Evolutionary conservation across 169 alveolate species (phyloP), one percentile per base, ranked within the genome.

Genomic region (Plasmodium relictum): DNA sequence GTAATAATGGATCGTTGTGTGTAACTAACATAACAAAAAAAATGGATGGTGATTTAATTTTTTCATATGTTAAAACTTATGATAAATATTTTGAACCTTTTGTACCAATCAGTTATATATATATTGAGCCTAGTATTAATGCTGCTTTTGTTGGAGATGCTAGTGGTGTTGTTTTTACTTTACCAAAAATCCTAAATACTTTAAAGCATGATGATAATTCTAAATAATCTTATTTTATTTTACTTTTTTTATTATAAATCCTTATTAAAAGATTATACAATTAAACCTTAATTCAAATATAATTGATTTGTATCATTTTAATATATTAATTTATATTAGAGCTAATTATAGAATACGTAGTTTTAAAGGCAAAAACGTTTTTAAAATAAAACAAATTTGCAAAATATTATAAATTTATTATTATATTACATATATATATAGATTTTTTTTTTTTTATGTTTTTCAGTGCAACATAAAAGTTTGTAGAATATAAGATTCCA

Each of bases 71-170:
- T 12, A 56, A 73, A 31, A 83, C 91, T 9, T 66, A 69, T 54
- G 56, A 39, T 22, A 83, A 83, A 45, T 63, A 69, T 61, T 83
- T 83, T 71, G 91, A 83, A 59, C 91, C 91, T 18, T 58, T 54
- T 69, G 91, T 69, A 16, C 91, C 91, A n/a, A 69, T 83, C 10
- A 83, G 74, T 14, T 66, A 69, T 20, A 83, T 83, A 20, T 70
- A 62, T 50, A 62, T 83, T 45, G 86, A 83, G 14, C 91, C 91
- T 10, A 69, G 37, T 16, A 83, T 83, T 61, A 83, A 83, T 37
- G 91, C 73, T 6, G 91, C 91, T 20, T 83, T 83, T 37, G 78
- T 68, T 45, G 91, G 91, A 9, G 91, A 83, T 39, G 91, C 91
- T 31, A 83, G 91, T 58, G 91, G 91, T 26, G 85, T 83, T 6